phyloP scores from a whole-genome alignment of 2,329 filamentous ascomycete genomes.

The Aspergillus sp. region DNA sequence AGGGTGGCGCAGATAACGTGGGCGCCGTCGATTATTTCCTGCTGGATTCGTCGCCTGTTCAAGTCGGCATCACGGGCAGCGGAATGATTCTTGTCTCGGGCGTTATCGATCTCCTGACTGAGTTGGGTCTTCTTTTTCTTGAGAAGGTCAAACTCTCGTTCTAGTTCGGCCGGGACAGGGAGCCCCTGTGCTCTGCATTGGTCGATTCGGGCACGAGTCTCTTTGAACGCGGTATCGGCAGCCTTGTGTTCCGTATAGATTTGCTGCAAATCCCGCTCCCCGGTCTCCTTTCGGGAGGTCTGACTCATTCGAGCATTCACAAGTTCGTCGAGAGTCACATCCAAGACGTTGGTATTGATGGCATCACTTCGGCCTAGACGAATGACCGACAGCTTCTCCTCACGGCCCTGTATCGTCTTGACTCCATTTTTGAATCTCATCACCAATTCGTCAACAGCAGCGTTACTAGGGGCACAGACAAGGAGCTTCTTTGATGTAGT shows the following conservation, averaged over 20 bases:
- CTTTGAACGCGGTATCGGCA: conserved; percentile 63
- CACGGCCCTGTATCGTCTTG: conserved; percentile 69
- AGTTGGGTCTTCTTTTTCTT: conserved; percentile 74
- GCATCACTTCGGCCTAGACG: conserved; percentile 88
- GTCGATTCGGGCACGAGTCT: conserved; percentile 70
- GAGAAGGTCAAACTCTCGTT: conserved; percentile 73
- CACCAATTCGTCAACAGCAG: conserved; percentile 93
- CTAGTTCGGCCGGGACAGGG: conserved; percentile 50
- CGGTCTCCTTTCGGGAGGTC: conserved; percentile 42
- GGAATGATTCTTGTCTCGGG: conserved; percentile 81
- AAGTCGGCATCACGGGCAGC: conserved; percentile 82
- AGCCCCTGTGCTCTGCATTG: conserved; percentile 57
- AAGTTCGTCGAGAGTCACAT: conserved; percentile 90
- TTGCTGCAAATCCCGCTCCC: conserved; percentile 55
- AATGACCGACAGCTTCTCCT: conserved; percentile 78
- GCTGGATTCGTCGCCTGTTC: conserved; percentile 77
- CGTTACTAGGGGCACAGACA: conserved; percentile 97
- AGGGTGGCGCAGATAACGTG: conserved; percentile 94
- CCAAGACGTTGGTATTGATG: conserved; percentile 82
- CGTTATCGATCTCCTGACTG: conserved; percentile 78
- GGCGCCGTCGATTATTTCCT: conserved; percentile 84
- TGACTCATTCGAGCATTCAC: conserved; percentile 68
- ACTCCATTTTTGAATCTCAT: conserved; percentile 87
- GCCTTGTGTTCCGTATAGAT: conserved; percentile 68
- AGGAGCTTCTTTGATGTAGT: conserved; percentile 74